Evolutionary conservation across 352 stramenopile species (phyloP).

Genomic region (Blastocystis sp.): DNA sequence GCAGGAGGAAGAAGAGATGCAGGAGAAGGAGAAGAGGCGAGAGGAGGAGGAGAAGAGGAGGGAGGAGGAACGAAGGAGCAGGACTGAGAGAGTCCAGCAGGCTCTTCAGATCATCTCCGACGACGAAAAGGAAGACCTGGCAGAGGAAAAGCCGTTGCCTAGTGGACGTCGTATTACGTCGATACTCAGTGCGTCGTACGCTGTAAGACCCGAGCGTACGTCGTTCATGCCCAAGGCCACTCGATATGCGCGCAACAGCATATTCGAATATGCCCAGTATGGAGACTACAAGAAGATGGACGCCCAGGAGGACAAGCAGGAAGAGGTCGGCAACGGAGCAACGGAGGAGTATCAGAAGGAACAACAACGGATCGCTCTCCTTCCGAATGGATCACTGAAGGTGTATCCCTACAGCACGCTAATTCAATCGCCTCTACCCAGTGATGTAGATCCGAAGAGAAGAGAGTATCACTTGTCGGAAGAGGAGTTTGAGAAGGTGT

Average conservation of each 20-base stretch:
- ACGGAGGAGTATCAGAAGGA: not conserved
- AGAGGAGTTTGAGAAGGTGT: constrained; percentile 31
- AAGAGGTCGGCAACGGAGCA: not conserved
- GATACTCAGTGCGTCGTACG: not conserved
- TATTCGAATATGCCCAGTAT: constrained; percentile 49
- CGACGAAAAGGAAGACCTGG: not conserved
- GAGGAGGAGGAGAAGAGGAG: constrained; percentile 4
- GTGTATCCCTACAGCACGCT: constrained; percentile 10
- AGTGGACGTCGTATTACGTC: not conserved
- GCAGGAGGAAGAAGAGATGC: not conserved
- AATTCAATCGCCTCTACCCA: not conserved
- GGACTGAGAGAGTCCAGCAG: not conserved
- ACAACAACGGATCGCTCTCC: not conserved
- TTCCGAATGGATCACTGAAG: not conserved
- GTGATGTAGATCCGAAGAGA: constrained; percentile 43
- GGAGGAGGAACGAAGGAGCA: not conserved
- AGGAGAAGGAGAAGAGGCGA: not conserved
- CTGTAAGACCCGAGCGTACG: not conserved
- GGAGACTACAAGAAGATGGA: constrained; percentile 34
- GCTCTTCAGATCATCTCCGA: not conserved
- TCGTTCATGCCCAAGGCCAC: not conserved
- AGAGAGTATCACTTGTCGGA: constrained; percentile 57
- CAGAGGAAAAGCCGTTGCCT: not conserved
- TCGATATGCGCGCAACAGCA: not conserved
- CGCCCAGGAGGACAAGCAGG: not conserved